phyloP scores from a whole-genome alignment of 805 yeast species.

The Spathaspora sp. region DNA sequence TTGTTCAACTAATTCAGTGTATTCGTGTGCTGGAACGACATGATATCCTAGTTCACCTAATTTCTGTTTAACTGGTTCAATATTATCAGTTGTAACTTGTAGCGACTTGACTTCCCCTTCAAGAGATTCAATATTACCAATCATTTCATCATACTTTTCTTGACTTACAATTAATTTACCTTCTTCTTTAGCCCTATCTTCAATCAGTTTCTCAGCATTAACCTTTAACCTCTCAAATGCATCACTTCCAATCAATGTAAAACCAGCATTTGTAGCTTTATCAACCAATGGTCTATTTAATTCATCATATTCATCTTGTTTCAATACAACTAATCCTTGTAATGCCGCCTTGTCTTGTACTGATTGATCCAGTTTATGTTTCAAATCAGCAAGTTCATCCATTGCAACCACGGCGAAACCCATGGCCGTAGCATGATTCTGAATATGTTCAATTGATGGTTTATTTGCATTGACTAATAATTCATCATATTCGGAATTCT shows the following conservation, averaged over 20 bases:
- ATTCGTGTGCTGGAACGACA: slow-evolving; percentile 10
- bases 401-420: slow-evolving; percentile 24
- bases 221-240: slow-evolving; percentile 11
- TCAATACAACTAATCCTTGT: slow-evolving; percentile 14
- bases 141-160: slow-evolving; percentile 9
- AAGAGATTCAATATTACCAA: slow-evolving; percentile 1
- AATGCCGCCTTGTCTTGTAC: slow-evolving; percentile 14
- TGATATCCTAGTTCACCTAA: slow-evolving; percentile 39
- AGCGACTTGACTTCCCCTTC: not conserved
- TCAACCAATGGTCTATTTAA: slow-evolving; percentile 3
- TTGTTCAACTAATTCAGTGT: slow-evolving; percentile 1
- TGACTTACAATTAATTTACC: slow-evolving; percentile 14
- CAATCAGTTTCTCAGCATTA: slow-evolving; percentile 9
- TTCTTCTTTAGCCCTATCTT: slow-evolving; percentile 9
- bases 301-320: slow-evolving; percentile 14
- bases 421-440: slow-evolving; percentile 19
- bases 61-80: not conserved
- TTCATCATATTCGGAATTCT: slow-evolving; percentile 25
- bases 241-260: slow-evolving; percentile 10
- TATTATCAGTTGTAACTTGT: not conserved
- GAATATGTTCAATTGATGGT: slow-evolving; percentile 24
- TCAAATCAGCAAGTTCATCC: slow-evolving; percentile 20
- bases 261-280: slow-evolving; percentile 4
- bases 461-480: slow-evolving; percentile 25
- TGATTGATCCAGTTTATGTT: slow-evolving; percentile 8